Evolutionary conservation across 306 rosid genomes (phyloP), one percentile per base, ranked within the genome.

Genomic region (Vigna radiata): DNA sequence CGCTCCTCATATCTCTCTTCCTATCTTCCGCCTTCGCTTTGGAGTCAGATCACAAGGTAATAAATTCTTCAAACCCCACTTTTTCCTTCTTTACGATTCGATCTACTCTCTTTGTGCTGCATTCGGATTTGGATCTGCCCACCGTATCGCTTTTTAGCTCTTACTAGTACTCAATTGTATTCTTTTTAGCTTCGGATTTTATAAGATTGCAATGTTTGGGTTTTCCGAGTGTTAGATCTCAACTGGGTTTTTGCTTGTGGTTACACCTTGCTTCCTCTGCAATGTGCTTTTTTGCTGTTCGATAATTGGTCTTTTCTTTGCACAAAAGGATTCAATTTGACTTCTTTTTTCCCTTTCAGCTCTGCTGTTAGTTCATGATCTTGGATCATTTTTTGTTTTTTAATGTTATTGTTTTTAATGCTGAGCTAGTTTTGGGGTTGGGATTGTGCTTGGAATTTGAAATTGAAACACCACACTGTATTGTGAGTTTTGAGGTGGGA

Each of bases 31-130:
- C 73, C 5, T 60, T 86, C 81, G 93, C 98, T 78, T 81, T 97
- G 44, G 99, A 96, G 76, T 83, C 96, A 73, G 99, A 96, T 89
- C 99, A 96, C 93, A 92, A 88, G 99, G 99, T 96, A 85, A 53
- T 46, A 13, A 21, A 29, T 79, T 80, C 12, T 60, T n/a, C 58
- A 14, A 49, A 60, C 64, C 60, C 67, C 5, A 2, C 49, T 29
- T 18, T 2, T 79, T 0, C 21, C 17, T 54, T 33, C 43, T 72
- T 55, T 41, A 43, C 69, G 8, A 49, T 72, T 86, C 60, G 93
- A 92, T 90, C 93, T 85, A 25, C 73, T 41, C n/a, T 55, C 48
- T 43, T 13, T 55, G 41, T 47, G n/a, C 71, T 73, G 18, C 75
- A 82, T 87, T 87, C 29, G 36, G 71, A 64, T 86, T 82, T 77